Evolutionary conservation across 371 early-diverging fungal genomes (phyloP), one percentile per base, ranked within the genome.

Genomic region (Nosema muscidifuracis): DNA sequence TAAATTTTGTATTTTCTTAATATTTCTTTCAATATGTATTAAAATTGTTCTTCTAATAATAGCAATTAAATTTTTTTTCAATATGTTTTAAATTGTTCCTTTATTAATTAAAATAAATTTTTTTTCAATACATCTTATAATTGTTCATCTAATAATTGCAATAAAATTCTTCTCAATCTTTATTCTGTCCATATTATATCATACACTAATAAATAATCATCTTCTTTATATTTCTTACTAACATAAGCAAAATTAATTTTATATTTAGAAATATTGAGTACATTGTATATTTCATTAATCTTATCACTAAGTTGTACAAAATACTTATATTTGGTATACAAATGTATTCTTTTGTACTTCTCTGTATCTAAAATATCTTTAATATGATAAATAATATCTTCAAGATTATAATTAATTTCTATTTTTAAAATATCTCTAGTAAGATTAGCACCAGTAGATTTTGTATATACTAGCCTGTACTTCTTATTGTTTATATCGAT

Each of bases 271-370:
- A 28, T 60, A n/a, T 51, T 60, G 10, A 69, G 16, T 15, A 47
- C 38, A 3, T 61, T 38, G 13, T 33, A 20, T 13, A 60, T 20
- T 44, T 58, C 50, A 7, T 69, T 44, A n/a, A 69, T 33, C 15
- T 33, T 24, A 57, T 61, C 38, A 24, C 16, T 31, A 9, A 69
- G 40, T 24, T 69, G 34, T 34, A 56, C n/a, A 50, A 69, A 58
- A n/a, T 60, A 47, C n/a, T 61, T 47, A 34, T 69, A 69, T 61
- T 61, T 69, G 28, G 60, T 42, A 69, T 47, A 69, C 18, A 69
- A 34, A 30, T 33, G 40, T 4, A 69, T 42, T 47, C 24, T 55
- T 47, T 22, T 43, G n/a, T 51, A 69, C 9, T 16, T 13, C 22
- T 69, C 26, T 22, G 20, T 47, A n/a, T 69, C 43, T 15, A 69